These are phyloP conservation scores for Trichocladium uniseriatum DNA, from an alignment of 495 filamentous ascomycete species.

Conservation along the genomic window DNA sequence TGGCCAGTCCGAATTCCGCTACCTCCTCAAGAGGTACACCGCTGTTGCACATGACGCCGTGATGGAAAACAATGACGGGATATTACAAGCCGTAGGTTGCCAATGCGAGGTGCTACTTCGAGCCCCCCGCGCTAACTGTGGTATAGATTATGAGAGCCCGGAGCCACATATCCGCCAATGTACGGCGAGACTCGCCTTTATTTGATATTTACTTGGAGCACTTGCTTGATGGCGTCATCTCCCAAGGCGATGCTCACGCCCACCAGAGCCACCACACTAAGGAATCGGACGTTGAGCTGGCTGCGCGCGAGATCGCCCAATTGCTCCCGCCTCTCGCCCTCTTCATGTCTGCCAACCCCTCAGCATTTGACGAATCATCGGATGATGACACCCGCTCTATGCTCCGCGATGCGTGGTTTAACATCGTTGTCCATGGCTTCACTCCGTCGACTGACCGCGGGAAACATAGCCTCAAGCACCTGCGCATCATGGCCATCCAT, in stretches of 20 bases:
- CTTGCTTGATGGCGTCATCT: constrained; percentile 78
- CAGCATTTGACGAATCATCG: constrained; percentile 28
- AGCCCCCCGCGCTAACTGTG: constrained; percentile 10
- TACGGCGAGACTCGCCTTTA: constrained; percentile 57
- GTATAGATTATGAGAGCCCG: constrained; percentile 63
- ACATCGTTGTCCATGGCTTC: constrained; percentile 89
- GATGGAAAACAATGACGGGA: constrained; percentile 49
- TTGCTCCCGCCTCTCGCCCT: constrained; percentile 73
- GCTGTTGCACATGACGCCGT: constrained; percentile 62
- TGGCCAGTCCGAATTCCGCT: constrained; percentile 66
- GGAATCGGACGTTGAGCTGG: constrained; percentile 65
- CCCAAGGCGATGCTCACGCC: constrained; percentile 65
- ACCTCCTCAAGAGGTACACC: constrained; percentile 73
- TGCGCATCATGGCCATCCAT: constrained; percentile 72
- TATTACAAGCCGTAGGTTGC: constrained; percentile 53
- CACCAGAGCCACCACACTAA: constrained; percentile 47
- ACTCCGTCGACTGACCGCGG: constrained; percentile 58
- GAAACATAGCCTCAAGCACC: constrained; percentile 57
- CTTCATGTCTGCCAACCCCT: constrained; percentile 52
- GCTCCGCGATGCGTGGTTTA: constrained; percentile 93
- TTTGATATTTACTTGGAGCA: constrained; percentile 73
- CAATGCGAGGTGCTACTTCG: constrained; percentile 10
- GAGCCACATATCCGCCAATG: constrained; percentile 58
- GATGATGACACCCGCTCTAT: constrained; percentile 58
- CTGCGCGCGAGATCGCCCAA: constrained; percentile 73